A percentile compares a stretch with the other conserved stretches of the same genome.
Evolutionary conservation across 2,329 filamentous ascomycete genomes (phyloP).

Genomic region (Sordariomycetes sp.): DNA sequence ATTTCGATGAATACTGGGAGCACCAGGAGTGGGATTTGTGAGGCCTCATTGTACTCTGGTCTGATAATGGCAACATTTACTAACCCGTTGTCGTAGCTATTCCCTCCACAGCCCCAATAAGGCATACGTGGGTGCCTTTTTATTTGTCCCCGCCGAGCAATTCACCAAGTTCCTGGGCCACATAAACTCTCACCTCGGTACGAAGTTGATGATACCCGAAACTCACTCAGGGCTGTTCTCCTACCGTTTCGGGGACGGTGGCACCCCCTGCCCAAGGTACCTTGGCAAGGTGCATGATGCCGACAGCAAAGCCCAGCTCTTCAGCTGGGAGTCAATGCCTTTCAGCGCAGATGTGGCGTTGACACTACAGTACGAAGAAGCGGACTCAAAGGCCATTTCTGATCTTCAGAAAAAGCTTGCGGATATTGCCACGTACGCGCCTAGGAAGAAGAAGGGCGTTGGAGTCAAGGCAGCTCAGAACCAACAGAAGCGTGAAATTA

Average conservation of each 20-base stretch:
- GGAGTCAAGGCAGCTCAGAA: not conserved
- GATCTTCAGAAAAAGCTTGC: not conserved
- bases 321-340: not conserved
- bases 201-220: conserved; percentile 44
- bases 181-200: conserved; percentile 47
- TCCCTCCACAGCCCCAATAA: conserved; percentile 45
- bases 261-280: conserved; percentile 53
- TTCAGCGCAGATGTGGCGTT: not conserved
- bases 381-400: not conserved
- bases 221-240: conserved; percentile 40
- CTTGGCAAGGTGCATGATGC: conserved; percentile 25
- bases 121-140: conserved; percentile 34
- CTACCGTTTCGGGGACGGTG: conserved; percentile 45
- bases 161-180: conserved; percentile 48
- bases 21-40: conserved; percentile 64
- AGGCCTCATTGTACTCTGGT: conserved; percentile 18
- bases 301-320: conserved; percentile 15
- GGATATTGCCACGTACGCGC: not conserved
- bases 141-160: conserved; percentile 57
- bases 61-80: not conserved
- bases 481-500: conserved; percentile 25
- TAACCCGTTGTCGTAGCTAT: conserved; percentile 32
- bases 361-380: not conserved
- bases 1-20: conserved; percentile 34
- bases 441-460: not conserved